Percentiles rank a stretch among this genome's conserved stretches.
Evolutionary conservation across 2,329 filamentous ascomycete species (phyloP).

Genomic region (Sarocladium oryzae): DNA sequence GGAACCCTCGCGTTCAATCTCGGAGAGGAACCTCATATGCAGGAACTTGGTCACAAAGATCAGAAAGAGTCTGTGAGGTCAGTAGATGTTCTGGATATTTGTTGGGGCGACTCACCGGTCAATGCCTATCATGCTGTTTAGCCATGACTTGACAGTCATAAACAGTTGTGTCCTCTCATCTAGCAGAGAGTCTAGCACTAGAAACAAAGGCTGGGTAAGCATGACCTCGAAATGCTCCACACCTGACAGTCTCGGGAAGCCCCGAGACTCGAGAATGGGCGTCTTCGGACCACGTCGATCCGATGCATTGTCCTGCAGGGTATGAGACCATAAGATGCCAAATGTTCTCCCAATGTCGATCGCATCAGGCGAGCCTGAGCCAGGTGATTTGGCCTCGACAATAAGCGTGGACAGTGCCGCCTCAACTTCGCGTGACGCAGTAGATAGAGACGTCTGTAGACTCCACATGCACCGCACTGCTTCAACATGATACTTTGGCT

Average conservation of each 20-base stretch:
- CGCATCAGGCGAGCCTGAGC: conserved; percentile 21
- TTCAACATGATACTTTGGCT: conserved; percentile 92
- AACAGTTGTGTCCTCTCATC: conserved; percentile 69
- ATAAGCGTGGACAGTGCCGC: conserved; percentile 68
- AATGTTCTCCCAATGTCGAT: conserved; percentile 65
- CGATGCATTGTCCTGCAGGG: conserved; percentile 51
- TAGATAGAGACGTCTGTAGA: conserved; percentile 65
- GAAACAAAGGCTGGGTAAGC: conserved; percentile 72
- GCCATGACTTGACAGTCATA: conserved; percentile 73
- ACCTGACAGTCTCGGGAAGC: conserved; percentile 41
- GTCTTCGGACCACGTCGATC: conserved; percentile 46
- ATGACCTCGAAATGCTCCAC: conserved; percentile 63
- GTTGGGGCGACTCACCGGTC: conserved; percentile 44
- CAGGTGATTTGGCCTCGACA: conserved; percentile 31
- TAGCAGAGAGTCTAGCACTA: conserved; percentile 71
- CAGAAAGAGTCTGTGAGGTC: conserved; percentile 46
- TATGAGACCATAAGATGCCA: conserved; percentile 76
- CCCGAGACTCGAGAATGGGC: conserved; percentile 27
- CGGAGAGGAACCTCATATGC: conserved; percentile 44
- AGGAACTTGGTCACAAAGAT: conserved; percentile 54
- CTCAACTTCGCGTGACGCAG: conserved; percentile 67
- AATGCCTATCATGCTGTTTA: conserved; percentile 59
- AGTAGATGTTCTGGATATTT: not conserved
- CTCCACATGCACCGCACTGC: conserved; percentile 81
- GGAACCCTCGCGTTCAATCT: conserved; percentile 8